Percentiles rank a stretch among this genome's conserved stretches.
Conservation (phyloP, 345 rosid species). For the Populus pruinosa region DNA sequence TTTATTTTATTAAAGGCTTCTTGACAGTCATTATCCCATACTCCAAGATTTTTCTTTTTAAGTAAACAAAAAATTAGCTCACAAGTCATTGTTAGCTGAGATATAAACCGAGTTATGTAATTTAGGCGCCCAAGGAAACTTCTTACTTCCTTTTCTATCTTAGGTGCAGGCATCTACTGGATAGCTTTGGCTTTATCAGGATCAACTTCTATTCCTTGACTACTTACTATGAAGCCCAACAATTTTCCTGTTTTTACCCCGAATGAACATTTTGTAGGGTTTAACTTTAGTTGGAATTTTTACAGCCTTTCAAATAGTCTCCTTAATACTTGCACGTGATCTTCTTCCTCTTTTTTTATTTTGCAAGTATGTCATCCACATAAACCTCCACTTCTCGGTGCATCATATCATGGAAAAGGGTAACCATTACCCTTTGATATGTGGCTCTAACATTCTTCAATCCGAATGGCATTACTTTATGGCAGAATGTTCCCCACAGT, state of each 20-base stretch:
- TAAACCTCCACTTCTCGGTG: too few species aligned
- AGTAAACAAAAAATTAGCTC: accelerated
- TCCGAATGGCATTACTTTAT: too few species aligned
- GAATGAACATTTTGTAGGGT: neutral
- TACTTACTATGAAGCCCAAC: neutral
- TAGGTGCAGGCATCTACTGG: neutral
- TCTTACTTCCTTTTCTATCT: neutral
- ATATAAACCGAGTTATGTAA: neutral
- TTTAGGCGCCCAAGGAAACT: neutral
- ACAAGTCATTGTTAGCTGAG: neutral
- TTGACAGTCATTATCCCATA: neutral
- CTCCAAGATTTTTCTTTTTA: neutral
- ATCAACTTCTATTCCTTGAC: neutral
- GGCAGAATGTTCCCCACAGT: too few species aligned
- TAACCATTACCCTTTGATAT: too few species aligned
- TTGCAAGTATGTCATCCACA: too few species aligned
- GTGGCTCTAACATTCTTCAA: too few species aligned
- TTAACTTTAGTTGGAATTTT: neutral
- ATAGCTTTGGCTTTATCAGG: neutral
- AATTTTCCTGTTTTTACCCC: neutral
- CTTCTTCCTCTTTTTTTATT: too few species aligned
- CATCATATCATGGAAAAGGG: too few species aligned
- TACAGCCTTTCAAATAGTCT: too few species aligned
- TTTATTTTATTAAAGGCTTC: neutral
- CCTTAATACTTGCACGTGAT: too few species aligned